phyloP scores from a whole-genome alignment of 129 eudicot species.

The Silybum marianum region DNA sequence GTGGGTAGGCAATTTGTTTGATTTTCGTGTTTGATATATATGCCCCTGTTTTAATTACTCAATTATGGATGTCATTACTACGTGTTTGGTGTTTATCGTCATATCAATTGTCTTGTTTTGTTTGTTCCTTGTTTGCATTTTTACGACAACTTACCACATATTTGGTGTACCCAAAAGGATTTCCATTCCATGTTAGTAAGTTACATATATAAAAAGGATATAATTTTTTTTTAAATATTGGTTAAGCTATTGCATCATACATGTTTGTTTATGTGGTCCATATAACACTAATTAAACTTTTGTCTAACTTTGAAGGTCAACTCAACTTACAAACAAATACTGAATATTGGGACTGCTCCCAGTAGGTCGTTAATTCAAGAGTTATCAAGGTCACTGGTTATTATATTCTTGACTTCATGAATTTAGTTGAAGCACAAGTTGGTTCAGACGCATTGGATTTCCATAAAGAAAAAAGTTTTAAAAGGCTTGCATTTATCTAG shows the following conservation, averaged over 20 bases:
- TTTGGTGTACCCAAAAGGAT: neutral
- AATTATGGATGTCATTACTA: neutral
- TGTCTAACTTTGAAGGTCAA: neutral
- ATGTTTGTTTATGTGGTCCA: neutral
- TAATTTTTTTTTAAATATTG: neutral
- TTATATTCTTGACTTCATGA: neutral
- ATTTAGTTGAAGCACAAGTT: neutral
- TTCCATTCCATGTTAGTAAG: neutral
- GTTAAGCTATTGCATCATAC: neutral
- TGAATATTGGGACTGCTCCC: neutral
- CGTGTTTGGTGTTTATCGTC: neutral
- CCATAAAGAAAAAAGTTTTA: neutral
- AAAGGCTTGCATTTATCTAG: neutral
- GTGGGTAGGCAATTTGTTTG: neutral
- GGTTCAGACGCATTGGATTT: neutral
- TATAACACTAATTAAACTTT: neutral
- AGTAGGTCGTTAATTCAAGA: neutral
- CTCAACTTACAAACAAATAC: neutral
- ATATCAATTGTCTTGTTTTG: neutral
- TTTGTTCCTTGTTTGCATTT: neutral
- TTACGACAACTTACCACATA: neutral
- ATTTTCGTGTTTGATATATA: neutral
- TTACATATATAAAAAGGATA: neutral
- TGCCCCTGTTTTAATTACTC: neutral
- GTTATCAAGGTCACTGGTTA: neutral